Base-by-base conservation (phyloP, 1,284 basidiomycete species). In the Schizophyllum amplum region DNA sequence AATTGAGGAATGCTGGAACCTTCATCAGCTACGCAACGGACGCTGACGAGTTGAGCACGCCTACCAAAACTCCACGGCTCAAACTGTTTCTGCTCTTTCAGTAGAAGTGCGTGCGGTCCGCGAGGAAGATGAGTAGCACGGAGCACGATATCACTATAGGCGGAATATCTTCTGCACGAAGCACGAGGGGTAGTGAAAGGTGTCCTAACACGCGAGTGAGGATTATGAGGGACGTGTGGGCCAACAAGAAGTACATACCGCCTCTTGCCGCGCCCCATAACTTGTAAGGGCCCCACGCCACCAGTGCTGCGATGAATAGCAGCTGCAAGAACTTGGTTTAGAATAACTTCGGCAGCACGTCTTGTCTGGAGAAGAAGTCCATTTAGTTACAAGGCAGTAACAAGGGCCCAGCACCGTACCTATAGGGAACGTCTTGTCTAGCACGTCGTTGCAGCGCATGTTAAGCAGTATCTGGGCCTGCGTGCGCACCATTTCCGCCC, bases 71-170 rank as follows among this genome's bases (percentile, higher is more conserved):
- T 78, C 77, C 80, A 82, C 0, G 83, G 69, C 66, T 85, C 78
- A 64, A 85, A 95, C 57, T 87, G 80, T 68, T 95, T 95, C 64
- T 93, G 87, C 67, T 93, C 91, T 67, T 94, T 94, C 58, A 87
- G 83, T 92, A 95, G 59, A 94, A 76, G 33, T 81, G 80, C 0
- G 89, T 92, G 23, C 93, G 79, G 66, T 96, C 92, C 2, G 90
- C 87, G 52, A 88, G 60, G 69, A 83, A 94, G 33, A 90, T 82
- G 55, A 92, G 71, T 17, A 77, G 73, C 4, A 84, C 80, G 22
- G 77, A 72, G 59, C 90, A 87, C 61, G 93, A 84, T 4, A 86
- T 77, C 22, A 89, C 48, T 56, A 42, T 9, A 13, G 80, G 69
- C 50, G 76, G 71, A 50, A 69, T 62, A 50, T 62, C 58, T 50